Evolutionary conservation across 768 basidiomycete genomes (phyloP), one percentile per base, ranked within the genome.

Genomic region (Leucocoprinus leucothites): DNA sequence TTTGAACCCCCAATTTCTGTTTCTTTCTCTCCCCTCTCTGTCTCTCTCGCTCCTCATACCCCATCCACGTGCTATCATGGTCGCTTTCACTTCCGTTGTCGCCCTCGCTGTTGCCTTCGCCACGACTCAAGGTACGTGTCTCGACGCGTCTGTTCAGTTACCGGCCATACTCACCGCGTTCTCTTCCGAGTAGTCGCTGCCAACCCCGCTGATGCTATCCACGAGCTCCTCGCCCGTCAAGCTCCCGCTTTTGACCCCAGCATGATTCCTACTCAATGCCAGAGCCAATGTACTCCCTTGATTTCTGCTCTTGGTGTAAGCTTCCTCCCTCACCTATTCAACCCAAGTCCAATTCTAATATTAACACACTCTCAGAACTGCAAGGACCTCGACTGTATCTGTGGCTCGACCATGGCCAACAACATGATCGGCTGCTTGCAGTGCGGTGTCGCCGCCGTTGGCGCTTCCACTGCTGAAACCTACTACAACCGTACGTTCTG

Each of bases 171-270:
- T 8, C 35, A 16, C 16, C 13, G 25, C 16, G 1, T 22, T 22
- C 16, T 31, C 11, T 31, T n/a, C n/a, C n/a, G n/a, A n/a, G n/a
- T 31, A 55, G 53, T 43, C n/a, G 0, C 36, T 11, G 53, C 53
- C 16, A 48, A 18, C 14, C 36, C 53, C 18, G 28, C 38, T 22
- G 38, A 46, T 5, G 28, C 25, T 3, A 31, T 55, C 18, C 53
- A 48, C n/a, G 11, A 48, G 1, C 46, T 55, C 26, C 22, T 55
- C 24, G 45, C 45, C 25, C 53, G 53, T 31, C 53, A 55, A 40
- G 31, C 31, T 5, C 26, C 40, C 11, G 14, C 36, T n/a, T 25
- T 55, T 18, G 45, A 55, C 25, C 53, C 53, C 16, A 55, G 18
- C 46, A 19, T 41, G 25, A 21, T 55, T 9, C 53, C 53, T 3